phyloP scores from a whole-genome alignment of 495 filamentous ascomycete species.

The Aspergillus saccharolyticus region DNA sequence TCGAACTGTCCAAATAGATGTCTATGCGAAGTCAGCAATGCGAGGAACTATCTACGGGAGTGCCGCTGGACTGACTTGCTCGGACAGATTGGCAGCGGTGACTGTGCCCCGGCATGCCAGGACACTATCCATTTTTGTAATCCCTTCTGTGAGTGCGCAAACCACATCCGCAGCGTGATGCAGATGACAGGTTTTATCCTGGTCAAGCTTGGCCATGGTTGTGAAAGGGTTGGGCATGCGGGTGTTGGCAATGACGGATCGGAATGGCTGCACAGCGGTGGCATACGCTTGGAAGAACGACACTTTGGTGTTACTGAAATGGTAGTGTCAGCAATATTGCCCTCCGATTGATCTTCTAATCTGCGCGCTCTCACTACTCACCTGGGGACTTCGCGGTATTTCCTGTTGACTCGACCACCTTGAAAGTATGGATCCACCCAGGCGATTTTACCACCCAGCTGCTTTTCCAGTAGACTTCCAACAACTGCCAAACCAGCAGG shows the following conservation, averaged over 20 bases:
- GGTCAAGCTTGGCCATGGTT: conserved; percentile 47
- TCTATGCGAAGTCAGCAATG: conserved; percentile 17
- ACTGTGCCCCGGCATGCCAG: conserved; percentile 37
- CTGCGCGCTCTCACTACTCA: no score
- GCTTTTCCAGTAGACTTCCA: conserved; percentile 52
- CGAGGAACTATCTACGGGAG: neutral
- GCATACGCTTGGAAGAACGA: conserved; percentile 48
- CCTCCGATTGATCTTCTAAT: no score
- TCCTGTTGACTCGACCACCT: conserved; percentile 46
- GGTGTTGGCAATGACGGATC: conserved; percentile 41
- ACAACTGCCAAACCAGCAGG: conserved; percentile 53
- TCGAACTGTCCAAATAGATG: conserved; percentile 41
- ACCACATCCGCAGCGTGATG: conserved; percentile 51
- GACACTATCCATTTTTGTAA: conserved; percentile 43
- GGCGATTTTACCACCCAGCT: conserved; percentile 40
- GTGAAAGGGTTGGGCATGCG: conserved; percentile 47
- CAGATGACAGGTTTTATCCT: conserved; percentile 49
- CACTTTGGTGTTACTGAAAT: conserved; percentile 46
- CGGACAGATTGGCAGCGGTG: conserved; percentile 33
- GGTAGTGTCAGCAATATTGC: conserved; percentile 14
- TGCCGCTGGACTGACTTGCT: conserved; percentile 22
- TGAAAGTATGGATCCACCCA: conserved; percentile 53
- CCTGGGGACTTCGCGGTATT: conserved; percentile 55
- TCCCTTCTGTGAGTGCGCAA: conserved; percentile 44
- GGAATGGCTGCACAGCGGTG: conserved; percentile 44